Percentiles rank a stretch among this genome's conserved stretches.
Conservation (phyloP, 2,329 filamentous ascomycete genomes). For the Chaetomium olivaceum region DNA sequence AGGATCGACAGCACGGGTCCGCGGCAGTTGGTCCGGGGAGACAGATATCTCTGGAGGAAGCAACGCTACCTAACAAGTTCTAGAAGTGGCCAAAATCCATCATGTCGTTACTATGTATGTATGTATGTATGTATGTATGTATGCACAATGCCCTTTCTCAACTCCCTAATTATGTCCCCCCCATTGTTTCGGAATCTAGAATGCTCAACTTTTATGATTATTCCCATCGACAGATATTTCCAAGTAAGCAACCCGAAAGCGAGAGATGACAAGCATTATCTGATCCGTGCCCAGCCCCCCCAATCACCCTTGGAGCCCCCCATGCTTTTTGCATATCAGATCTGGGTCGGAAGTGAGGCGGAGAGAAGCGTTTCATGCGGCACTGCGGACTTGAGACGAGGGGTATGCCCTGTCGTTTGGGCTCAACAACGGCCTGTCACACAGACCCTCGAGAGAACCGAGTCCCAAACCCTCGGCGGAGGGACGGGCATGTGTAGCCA, state of each 20-base stretch:
- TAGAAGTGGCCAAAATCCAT: not conserved
- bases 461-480: not conserved
- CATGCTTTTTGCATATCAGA: not conserved
- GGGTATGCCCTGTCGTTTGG: not conserved
- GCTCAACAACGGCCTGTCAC: not conserved
- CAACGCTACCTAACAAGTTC: not conserved
- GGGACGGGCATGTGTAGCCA: not conserved
- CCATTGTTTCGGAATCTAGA: not conserved
- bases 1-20: slow-evolving; percentile 26
- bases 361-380: slow-evolving; percentile 11
- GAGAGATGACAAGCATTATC: not conserved
- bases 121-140: no score
- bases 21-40: not conserved
- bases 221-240: not conserved
- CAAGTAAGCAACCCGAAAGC: slow-evolving; percentile 1
- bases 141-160: not conserved
- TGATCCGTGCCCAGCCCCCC: not conserved
- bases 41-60: not conserved
- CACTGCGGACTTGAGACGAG: slow-evolving; percentile 9
- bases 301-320: not conserved
- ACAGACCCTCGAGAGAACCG: not conserved
- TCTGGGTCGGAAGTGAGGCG: not conserved
- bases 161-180: not conserved
- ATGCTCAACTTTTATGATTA: not conserved
- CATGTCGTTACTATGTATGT: not conserved